Conservation (phyloP, 106 monocot genomes). For the Dioscorea dumetorum region DNA sequence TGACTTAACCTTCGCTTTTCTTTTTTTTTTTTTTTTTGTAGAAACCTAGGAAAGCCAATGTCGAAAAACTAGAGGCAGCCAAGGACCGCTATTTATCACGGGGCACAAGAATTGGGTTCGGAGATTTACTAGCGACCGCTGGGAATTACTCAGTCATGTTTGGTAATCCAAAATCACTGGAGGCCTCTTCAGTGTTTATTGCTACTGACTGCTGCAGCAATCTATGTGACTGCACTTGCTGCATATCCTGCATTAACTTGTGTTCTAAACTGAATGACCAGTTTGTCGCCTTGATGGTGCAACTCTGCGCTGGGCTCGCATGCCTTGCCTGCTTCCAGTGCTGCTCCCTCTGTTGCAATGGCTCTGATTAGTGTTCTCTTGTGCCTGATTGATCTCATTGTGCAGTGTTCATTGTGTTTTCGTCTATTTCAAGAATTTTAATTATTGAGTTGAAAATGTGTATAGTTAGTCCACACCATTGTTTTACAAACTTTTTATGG, state of each 20-base stretch:
- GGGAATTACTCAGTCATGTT: constrained; percentile 52
- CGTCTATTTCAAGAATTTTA: too few species aligned
- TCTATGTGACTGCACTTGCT: constrained; percentile 55
- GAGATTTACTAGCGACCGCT: constrained; percentile 46
- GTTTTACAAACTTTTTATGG: too few species aligned
- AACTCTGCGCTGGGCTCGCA: constrained; percentile 52
- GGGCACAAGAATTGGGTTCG: constrained; percentile 45
- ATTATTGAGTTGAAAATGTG: too few species aligned
- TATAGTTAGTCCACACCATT: too few species aligned
- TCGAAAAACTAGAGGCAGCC: too few species aligned
- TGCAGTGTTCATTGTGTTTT: too few species aligned
- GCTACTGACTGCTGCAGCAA: constrained; percentile 58
- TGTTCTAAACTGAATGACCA: constrained; percentile 66
- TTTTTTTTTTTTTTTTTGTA: too few species aligned
- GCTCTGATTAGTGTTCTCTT: constrained; percentile 8
- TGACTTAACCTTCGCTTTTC: too few species aligned
- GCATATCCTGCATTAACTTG: constrained; percentile 52
- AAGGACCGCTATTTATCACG: too few species aligned
- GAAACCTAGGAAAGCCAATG: too few species aligned
- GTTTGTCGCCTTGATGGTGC: constrained; percentile 34
- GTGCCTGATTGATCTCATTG: too few species aligned
- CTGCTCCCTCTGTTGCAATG: constrained; percentile 49
- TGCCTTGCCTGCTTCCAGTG: constrained; percentile 67
- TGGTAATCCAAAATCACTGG: constrained; percentile 25
- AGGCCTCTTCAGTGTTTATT: constrained; percentile 18